Evolutionary conservation across 2,329 filamentous ascomycete species (phyloP).

Genomic region (Aspergillus felis): DNA sequence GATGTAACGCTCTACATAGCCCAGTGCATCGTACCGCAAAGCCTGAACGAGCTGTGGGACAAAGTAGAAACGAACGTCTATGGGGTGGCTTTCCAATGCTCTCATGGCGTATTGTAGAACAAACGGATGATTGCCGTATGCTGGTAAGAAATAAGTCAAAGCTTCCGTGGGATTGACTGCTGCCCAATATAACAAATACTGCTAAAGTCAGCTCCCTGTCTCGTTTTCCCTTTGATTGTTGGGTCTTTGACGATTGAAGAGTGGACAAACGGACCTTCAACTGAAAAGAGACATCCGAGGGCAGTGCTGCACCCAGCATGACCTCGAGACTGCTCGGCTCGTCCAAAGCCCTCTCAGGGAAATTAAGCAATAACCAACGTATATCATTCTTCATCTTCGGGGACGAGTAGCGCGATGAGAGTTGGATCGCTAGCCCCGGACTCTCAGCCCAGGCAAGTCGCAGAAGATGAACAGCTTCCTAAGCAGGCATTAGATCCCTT

Average conservation of each 20-base stretch:
- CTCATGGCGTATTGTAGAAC: slow-evolving; percentile 96
- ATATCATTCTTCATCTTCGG: slow-evolving; percentile 70
- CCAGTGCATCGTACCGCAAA: slow-evolving; percentile 84
- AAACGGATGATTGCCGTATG: slow-evolving; percentile 86
- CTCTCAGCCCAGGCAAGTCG: slow-evolving; percentile 83
- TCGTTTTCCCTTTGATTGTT: neutral
- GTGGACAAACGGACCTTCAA: slow-evolving; percentile 60
- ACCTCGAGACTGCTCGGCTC: slow-evolving; percentile 81
- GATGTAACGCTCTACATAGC: slow-evolving; percentile 95
- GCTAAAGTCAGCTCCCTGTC: slow-evolving; percentile 6
- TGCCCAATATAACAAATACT: slow-evolving; percentile 91
- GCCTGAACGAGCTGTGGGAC: slow-evolving; percentile 97
- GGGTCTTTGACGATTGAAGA: neutral
- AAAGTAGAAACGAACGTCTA: slow-evolving; percentile 99
- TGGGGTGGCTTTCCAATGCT: slow-evolving; percentile 84
- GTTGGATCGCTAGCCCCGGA: slow-evolving; percentile 80
- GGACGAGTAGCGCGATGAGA: slow-evolving; percentile 74
- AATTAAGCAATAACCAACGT: slow-evolving; percentile 73
- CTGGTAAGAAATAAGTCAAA: slow-evolving; percentile 86
- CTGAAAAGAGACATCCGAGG: slow-evolving; percentile 75
- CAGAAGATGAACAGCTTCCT: slow-evolving; percentile 63
- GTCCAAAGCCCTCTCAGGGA: slow-evolving; percentile 74
- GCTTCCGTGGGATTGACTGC: slow-evolving; percentile 90
- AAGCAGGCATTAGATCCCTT: slow-evolving; percentile 11
- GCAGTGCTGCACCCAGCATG: slow-evolving; percentile 71